These are phyloP conservation scores for Starmerella powellii DNA, from an alignment of 805 yeast species.

Conservation along the genomic window DNA sequence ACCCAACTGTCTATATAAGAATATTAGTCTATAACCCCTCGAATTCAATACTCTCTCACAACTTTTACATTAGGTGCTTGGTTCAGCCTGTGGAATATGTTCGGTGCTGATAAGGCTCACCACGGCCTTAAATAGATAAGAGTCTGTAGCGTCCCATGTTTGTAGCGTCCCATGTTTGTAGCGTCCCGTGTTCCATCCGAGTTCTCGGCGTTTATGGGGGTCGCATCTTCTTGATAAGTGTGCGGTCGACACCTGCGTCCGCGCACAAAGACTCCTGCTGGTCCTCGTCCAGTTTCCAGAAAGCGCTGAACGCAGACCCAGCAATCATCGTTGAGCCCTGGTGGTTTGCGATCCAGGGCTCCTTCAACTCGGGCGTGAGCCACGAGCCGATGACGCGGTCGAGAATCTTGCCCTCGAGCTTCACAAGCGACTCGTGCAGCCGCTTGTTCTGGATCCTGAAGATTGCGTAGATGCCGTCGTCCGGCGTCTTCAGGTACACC, in stretches of 20 bases:
- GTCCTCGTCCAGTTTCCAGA: conserved; percentile 10
- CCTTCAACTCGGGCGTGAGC: conserved; percentile 14
- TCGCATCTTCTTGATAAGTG: conserved; percentile 11
- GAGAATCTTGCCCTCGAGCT: conserved; percentile 10
- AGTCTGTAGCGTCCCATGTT: neutral
- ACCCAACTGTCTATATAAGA: too few relatives aligned
- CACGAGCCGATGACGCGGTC: conserved; percentile 13
- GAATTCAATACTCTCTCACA: neutral
- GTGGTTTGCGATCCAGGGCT: conserved; percentile 7
- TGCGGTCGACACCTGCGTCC: conserved; percentile 13
- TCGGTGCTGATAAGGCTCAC: too few relatives aligned
- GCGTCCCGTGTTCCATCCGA: too few relatives aligned
- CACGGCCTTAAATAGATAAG: too few relatives aligned
- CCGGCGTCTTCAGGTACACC: conserved; percentile 18
- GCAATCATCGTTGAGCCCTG: conserved; percentile 12
- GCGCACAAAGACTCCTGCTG: conserved; percentile 11
- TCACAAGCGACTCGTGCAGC: conserved; percentile 10
- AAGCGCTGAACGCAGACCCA: conserved; percentile 13
- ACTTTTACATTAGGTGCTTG: too few relatives aligned
- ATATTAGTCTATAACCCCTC: too few relatives aligned
- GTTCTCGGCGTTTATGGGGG: conserved; percentile 20
- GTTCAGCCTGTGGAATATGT: too few relatives aligned
- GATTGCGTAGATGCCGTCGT: conserved; percentile 14
- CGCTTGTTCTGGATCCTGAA: conserved; percentile 18
- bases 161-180: too few relatives aligned